phyloP scores from a whole-genome alignment of 305 asterid genomes.

The Coffea humblotiana region DNA sequence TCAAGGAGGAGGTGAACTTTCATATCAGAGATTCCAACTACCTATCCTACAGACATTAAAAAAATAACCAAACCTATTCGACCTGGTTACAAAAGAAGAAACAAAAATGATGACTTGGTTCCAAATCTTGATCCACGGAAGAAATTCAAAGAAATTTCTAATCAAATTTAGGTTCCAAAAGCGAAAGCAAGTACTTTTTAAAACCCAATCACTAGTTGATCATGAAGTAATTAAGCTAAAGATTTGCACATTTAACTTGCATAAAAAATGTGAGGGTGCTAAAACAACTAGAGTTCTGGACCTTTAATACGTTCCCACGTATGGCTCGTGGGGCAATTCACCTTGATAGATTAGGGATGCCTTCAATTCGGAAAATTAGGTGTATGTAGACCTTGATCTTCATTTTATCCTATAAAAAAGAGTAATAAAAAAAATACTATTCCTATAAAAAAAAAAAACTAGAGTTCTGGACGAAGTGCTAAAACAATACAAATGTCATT shows the following conservation, averaged over 20 bases:
- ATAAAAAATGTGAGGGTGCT: neutral
- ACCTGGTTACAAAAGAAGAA: too few species aligned
- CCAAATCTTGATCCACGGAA: neutral
- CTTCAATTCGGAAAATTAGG: too few species aligned
- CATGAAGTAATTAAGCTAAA: neutral
- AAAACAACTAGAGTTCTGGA: too few species aligned
- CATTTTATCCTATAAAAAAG: too few species aligned
- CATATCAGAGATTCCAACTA: too few species aligned
- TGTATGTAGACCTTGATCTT: too few species aligned
- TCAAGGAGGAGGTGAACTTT: neutral
- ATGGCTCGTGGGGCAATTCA: too few species aligned
- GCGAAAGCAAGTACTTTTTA: neutral
- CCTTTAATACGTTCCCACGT: too few species aligned
- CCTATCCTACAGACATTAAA: neutral
- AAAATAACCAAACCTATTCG: neutral
- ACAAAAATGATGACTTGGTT: neutral
- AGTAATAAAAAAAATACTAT: too few species aligned
- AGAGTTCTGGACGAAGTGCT: neutral
- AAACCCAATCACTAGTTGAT: neutral
- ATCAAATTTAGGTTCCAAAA: neutral
- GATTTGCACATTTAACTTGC: neutral
- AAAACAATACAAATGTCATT: neutral
- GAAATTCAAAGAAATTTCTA: neutral
- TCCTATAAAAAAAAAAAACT: too few species aligned
- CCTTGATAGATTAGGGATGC: too few species aligned